phyloP scores from a whole-genome alignment of 768 basidiomycete species.

The Tylopilus intermedius region DNA sequence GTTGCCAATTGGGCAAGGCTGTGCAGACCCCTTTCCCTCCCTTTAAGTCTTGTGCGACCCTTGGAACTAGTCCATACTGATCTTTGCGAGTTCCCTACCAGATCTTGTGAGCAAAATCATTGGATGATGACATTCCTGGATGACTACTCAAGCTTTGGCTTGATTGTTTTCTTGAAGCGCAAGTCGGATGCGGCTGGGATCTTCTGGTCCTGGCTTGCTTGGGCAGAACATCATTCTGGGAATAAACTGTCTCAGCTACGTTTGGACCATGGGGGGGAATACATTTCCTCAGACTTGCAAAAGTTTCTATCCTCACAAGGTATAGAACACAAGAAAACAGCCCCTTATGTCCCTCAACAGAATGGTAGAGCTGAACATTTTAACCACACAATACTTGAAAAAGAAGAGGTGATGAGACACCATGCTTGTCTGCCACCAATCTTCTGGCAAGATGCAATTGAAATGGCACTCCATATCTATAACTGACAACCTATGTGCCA shows the following conservation, averaged over 20 bases:
- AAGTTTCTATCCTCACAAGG: not conserved
- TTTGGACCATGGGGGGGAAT: not conserved
- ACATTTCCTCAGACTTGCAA: not conserved
- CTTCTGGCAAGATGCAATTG: not conserved
- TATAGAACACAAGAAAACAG: not conserved
- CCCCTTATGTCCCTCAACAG: not conserved
- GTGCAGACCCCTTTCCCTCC: not conserved
- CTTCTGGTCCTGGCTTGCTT: not conserved
- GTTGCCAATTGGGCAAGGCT: not conserved
- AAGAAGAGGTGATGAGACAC: not conserved
- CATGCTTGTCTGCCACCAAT: not conserved
- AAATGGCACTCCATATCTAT: not conserved
- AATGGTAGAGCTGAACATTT: not conserved
- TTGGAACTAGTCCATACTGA: not conserved
- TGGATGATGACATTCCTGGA: not conserved
- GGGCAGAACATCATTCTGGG: not conserved
- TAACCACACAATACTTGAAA: not conserved
- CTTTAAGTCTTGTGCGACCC: too few species aligned
- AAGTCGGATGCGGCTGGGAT: not conserved
- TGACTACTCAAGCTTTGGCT: not conserved
- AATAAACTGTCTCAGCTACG: not conserved
- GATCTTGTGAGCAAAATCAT: not conserved
- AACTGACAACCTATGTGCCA: not conserved
- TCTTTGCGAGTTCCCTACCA: not conserved
- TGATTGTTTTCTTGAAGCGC: not conserved